Evolutionary conservation across 176 grass and related monocot species (phyloP), one percentile per base, ranked within the genome.

Genomic region (Poa pratensis): DNA sequence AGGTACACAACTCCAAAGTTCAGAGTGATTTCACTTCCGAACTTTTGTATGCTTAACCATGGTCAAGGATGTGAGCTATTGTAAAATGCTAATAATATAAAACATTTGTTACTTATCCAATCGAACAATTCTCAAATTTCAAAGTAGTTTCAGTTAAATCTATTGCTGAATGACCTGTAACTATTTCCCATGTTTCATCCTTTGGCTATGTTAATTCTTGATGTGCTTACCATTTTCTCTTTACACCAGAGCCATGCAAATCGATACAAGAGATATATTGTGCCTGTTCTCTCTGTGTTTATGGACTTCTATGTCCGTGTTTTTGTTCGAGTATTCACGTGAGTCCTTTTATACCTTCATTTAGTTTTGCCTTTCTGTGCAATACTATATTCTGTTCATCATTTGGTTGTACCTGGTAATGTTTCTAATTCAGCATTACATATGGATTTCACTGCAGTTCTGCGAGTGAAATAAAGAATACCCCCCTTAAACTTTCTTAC

Each of bases 241-340:
- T 79, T 87, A 20, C 40, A 84, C 12, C 90, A 99, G 96, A 96
- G 90, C 73, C 96, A 96, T 90, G 96, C 96, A 83, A 99, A 99
- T 79, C 88, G 94, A 42, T 92, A 96, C 83, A 99, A 99, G 90
- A 73, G 96, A 75, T 92, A 99, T 85, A 99, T 96, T 52, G 94
- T 99, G 50, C 96, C 94, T 81, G 73, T 99, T 85, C 88, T 99
- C 45, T 99, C 94, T 75, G 94, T 94, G 23, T 91, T 84, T 68
- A 99, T 99, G 94, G 96, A 99, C 83, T 99, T 99, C 81, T 99
- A 96, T 80, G 77, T 99, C 65, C 91, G 96, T 89, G 91, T 99
- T 88, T 99, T 99, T 92, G 96, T 99, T 82, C 90, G 90, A 82
- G 86, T 99, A 69, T 99, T 85, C 86, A 99, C 96, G 96, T 99